phyloP scores from a whole-genome alignment of 2,329 filamentous ascomycete genomes.

The Alternaria sp. region DNA sequence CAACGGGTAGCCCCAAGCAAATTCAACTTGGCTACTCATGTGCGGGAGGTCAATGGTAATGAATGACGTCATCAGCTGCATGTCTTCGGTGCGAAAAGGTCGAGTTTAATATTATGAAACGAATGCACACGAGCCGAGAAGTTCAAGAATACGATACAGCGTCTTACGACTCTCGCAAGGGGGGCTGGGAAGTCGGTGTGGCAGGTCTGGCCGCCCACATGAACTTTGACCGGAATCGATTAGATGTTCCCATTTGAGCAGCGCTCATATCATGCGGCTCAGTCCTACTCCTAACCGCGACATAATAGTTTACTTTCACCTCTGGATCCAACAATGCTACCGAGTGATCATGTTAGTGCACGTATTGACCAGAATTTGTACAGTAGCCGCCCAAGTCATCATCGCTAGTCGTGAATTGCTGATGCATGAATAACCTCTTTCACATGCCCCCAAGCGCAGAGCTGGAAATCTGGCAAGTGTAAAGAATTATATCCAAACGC shows the following conservation, averaged over 20 bases:
- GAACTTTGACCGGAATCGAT: not conserved
- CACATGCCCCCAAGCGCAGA: not conserved
- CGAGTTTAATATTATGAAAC: not conserved
- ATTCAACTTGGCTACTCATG: not conserved
- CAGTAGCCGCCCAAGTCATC: not conserved
- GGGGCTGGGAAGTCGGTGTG: not conserved
- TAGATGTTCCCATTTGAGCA: not conserved
- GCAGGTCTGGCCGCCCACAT: not conserved
- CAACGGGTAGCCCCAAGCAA: too few species aligned
- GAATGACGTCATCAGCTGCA: not conserved
- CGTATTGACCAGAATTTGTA: not conserved
- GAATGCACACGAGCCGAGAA: not conserved
- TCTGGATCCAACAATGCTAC: not conserved
- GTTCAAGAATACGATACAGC: not conserved
- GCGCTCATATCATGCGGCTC: not conserved
- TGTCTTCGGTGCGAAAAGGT: not conserved
- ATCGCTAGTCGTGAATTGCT: not conserved
- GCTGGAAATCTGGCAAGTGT: not conserved
- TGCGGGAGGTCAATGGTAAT: not conserved
- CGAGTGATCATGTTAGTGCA: not conserved
- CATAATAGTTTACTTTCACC: not conserved
- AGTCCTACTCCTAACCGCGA: not conserved
- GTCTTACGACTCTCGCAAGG: not conserved
- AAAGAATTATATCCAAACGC: not conserved
- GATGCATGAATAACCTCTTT: not conserved